Evolutionary conservation across 1,139 yeast species (phyloP).

Genomic region (Nakaseomyces nivariensis): DNA sequence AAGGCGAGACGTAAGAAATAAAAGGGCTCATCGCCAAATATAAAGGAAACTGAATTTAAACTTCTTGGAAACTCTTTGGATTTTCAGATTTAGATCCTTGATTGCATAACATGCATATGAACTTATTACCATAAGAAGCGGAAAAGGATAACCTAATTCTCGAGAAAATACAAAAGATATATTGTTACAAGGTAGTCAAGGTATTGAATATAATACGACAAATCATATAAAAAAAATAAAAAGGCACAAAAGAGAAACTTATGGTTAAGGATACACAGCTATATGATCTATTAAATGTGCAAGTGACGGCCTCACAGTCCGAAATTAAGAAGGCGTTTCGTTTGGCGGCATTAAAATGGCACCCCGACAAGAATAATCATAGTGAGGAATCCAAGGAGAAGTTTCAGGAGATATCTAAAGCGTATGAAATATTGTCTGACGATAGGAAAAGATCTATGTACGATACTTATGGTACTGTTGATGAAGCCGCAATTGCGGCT

Average conservation of each 20-base stretch:
- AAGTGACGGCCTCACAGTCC: conserved; percentile 29
- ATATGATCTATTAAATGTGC: conserved; percentile 27
- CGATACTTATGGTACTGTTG: conserved; percentile 50
- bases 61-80: no score
- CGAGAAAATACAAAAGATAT: no score
- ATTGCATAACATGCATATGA: no score
- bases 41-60: no score
- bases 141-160: no score
- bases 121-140: no score
- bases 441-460: conserved; percentile 44
- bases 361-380: conserved; percentile 59
- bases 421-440: conserved; percentile 50
- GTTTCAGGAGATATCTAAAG: conserved; percentile 50
- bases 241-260: background rate
- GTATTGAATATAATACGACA: background rate
- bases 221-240: background rate
- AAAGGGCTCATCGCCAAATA: background rate
- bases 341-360: conserved; percentile 43
- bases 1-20: no score
- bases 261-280: conserved; percentile 17
- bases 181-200: no score
- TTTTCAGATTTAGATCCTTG: no score
- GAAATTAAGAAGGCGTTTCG: conserved; percentile 59
- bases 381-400: conserved; percentile 45
- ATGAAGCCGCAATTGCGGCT: conserved; percentile 20